Base-by-base conservation (phyloP, 257 asterid species). In the Penstemon eatonii region DNA sequence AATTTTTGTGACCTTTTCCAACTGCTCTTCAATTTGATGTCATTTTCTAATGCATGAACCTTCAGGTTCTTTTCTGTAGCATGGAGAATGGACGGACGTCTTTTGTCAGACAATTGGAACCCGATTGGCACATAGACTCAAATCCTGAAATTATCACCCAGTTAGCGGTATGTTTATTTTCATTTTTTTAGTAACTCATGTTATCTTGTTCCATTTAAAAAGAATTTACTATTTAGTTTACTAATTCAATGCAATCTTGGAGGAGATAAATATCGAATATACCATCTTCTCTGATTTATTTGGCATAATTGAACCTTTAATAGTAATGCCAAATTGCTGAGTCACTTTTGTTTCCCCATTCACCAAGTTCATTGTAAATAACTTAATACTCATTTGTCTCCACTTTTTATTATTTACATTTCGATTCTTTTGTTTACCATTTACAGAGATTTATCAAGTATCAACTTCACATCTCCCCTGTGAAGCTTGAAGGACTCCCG, bases 1-100 rank as follows among this genome's bases (percentile, higher is more conserved):
- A 25, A 25, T 25, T 25, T 25, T 25, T 1, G 33, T 25, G 33
- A 25, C 54, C 3, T 56, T 70, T 50, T 57, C 47, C 71, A 33
- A 36, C 40, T 42, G 38, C 38, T 67, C 19, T 15, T 18, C 49
- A 3, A 11, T 44, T 64, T 2, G 36, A 25, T 46, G 33, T 56
- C 19, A 9, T 62, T 9, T 56, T 62, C 68, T 72, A 60, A 66
- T 13, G 11, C 68, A 60, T 65, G 56, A 64, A 33, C 44, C 4
- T 80, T 82, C 96, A 91, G 98, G 97, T 94, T 83, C 96, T 94
- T n/a, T 94, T 94, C 83, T 91, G 95, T 73, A 87, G 98, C 91
- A 80, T 94, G 0, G 99, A 91, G 74, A 79, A 46, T 67, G 99
- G 98, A 15, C 85, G 98, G 51, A 63, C 88, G 13, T 94, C 99